phyloP scores from a whole-genome alignment of 2,329 filamentous ascomycete genomes.

The Cercospora nicotianae region DNA sequence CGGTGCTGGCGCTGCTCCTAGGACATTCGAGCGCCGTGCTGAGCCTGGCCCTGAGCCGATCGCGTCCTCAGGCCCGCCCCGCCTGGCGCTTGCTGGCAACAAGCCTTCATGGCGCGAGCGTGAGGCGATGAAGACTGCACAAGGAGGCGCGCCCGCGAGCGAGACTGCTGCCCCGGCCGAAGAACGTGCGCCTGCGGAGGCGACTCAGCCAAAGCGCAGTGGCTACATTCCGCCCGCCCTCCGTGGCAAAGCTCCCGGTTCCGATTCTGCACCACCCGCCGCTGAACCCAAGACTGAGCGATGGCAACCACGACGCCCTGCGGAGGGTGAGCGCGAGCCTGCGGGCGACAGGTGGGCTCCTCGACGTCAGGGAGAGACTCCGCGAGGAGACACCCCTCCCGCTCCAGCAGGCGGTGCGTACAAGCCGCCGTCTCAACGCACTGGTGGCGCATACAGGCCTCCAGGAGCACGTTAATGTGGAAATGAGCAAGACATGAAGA shows the following conservation, averaged over 20 bases:
- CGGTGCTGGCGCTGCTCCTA: constrained; percentile 38
- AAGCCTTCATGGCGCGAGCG: constrained; percentile 74
- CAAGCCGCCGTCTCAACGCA: constrained; percentile 29
- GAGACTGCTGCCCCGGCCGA: constrained; percentile 36
- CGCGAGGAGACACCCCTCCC: constrained; percentile 22
- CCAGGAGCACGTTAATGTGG: constrained; percentile 25
- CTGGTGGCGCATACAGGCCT: constrained; percentile 32
- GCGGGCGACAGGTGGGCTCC: constrained; percentile 23
- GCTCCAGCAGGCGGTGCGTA: constrained; percentile 26
- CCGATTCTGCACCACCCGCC: constrained; percentile 32
- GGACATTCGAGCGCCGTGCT: constrained; percentile 26
- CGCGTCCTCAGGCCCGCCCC: constrained; percentile 56
- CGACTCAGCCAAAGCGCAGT: constrained; percentile 39
- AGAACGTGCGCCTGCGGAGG: constrained; percentile 42
- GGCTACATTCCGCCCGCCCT: constrained; percentile 52
- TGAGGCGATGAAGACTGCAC: constrained; percentile 54
- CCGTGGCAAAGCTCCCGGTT: constrained; percentile 38
- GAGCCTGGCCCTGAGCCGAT: constrained; percentile 48
- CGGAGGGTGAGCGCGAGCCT: constrained; percentile 21
- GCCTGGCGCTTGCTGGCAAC: constrained; percentile 55
- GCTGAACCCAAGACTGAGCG: constrained; percentile 31
- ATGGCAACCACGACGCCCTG: constrained; percentile 26
- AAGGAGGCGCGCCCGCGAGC: constrained; percentile 26
- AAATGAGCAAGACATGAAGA: background rate
- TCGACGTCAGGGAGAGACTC: constrained; percentile 20